These are phyloP conservation scores for Candida ascalaphidarum DNA, from an alignment of 805 yeast species.

Conservation along the genomic window DNA sequence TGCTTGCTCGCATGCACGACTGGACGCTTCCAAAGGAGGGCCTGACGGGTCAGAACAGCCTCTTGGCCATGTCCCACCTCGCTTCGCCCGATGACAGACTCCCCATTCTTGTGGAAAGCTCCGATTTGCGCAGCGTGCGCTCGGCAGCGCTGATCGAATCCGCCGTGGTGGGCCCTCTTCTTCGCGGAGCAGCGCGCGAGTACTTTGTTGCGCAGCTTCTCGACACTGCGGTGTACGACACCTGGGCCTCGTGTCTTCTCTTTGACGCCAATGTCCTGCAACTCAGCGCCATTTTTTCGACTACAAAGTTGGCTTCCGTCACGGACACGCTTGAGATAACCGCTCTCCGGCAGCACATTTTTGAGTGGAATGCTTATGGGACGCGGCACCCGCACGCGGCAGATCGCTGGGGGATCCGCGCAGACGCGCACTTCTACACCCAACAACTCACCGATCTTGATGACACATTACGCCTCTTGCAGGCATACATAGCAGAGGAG, in stretches of 20 bases:
- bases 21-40: conserved; percentile 30
- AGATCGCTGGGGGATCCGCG: background rate
- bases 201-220: conserved; percentile 4
- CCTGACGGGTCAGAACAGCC: conserved; percentile 14
- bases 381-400: conserved; percentile 3
- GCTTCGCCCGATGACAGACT: conserved; percentile 42
- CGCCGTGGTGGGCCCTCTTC: conserved; percentile 1
- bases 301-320: background rate
- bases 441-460: background rate
- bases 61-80: conserved; percentile 39
- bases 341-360: background rate
- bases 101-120: conserved; percentile 50
- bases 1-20: conserved; percentile 36
- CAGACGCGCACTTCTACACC: background rate
- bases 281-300: background rate
- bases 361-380: conserved; percentile 6
- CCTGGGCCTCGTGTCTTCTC: conserved; percentile 8
- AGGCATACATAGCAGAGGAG: background rate
- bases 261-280: too few species aligned
- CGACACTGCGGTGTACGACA: conserved; percentile 5
- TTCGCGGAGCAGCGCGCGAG: conserved; percentile 1
- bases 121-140: background rate
- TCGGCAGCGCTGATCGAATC: conserved; percentile 1
- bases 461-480: background rate
- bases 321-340: background rate